Conservation (phyloP, 495 filamentous ascomycete genomes). For the Xylaria longipes region DNA sequence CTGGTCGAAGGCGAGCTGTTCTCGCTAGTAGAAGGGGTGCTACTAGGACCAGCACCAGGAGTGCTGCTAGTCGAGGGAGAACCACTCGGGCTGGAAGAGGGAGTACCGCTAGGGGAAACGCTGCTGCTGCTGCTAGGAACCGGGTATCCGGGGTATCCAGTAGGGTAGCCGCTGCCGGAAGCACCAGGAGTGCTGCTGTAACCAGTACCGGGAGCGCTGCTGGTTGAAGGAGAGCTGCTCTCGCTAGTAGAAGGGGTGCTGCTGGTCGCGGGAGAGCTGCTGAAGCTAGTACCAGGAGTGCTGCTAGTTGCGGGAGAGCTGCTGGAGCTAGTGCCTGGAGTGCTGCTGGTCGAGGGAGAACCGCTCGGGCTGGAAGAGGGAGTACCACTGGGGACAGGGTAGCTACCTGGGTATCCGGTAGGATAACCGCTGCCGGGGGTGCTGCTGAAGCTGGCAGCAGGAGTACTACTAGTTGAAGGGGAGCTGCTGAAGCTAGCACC, state of each 20-base stretch:
- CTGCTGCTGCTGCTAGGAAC: neutral
- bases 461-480: neutral
- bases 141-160: neutral
- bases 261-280: no score
- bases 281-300: neutral
- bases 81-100: neutral
- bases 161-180: conserved; percentile 13
- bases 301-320: neutral
- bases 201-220: neutral
- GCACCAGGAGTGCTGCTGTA: neutral
- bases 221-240: neutral
- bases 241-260: neutral
- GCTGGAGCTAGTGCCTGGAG: neutral
- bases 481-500: neutral
- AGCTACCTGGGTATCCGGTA: conserved; percentile 11
- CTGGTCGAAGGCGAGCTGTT: neutral
- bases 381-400: neutral
- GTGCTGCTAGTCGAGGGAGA: neutral
- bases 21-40: neutral
- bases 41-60: neutral
- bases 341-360: neutral
- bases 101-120: neutral
- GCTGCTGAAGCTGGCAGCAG: neutral
- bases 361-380: neutral
- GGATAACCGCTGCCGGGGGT: neutral